Percentiles rank a stretch among this genome's conserved stretches.
Conservation (phyloP, 2,329 filamentous ascomycete species). For the Furcasterigmium furcatum region DNA sequence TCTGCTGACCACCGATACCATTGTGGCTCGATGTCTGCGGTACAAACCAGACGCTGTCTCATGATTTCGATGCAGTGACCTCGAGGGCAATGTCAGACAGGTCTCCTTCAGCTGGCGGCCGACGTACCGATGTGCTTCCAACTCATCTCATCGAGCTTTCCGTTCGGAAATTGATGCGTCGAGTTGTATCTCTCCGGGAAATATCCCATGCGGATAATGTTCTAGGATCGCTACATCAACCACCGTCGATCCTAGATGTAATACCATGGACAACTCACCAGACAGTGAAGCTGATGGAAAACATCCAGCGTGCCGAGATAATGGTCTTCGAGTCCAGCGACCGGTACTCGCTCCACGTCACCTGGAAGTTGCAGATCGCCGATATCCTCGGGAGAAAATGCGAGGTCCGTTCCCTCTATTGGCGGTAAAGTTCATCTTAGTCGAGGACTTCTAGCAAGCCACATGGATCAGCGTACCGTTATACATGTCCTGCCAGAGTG, state of each 20-base stretch:
- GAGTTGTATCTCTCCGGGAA: neutral
- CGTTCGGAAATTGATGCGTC: neutral
- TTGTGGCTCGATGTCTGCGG: neutral
- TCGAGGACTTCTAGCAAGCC: neutral
- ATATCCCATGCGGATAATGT: neutral
- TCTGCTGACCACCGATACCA: neutral
- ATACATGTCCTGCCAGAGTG: neutral
- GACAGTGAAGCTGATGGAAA: constrained; percentile 1
- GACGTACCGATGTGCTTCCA: neutral
- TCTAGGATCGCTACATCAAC: neutral
- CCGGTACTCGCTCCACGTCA: neutral
- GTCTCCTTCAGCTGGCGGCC: no score
- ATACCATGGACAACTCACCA: neutral
- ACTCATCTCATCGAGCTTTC: neutral
- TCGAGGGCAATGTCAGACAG: neutral
- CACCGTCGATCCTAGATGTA: no score
- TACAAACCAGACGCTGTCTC: neutral
- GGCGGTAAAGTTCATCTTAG: neutral
- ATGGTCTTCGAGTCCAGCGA: neutral
- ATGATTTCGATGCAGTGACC: neutral
- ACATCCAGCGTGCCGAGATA: neutral
- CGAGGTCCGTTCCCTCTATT: neutral
- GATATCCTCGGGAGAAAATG: neutral
- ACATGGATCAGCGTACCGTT: neutral
- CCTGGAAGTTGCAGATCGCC: neutral